phyloP scores from a whole-genome alignment of 164 flowering plant species.

The Euptelea pleiosperma region DNA sequence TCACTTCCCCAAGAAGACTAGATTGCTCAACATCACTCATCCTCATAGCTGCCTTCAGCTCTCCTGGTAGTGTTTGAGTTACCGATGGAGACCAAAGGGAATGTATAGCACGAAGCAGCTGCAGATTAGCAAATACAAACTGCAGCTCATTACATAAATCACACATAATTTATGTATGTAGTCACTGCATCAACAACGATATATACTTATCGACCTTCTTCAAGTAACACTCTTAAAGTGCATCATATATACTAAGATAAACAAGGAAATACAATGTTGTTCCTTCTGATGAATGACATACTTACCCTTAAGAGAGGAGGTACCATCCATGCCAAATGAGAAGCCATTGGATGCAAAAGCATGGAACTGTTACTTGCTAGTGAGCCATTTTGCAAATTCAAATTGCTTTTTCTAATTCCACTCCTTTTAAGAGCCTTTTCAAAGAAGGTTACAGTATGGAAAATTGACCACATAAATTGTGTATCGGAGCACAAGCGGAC shows the following conservation, averaged over 20 bases:
- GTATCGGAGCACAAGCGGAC: constrained; percentile 65
- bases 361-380: constrained; percentile 17
- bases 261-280: background rate
- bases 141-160: background rate
- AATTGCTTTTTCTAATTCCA: constrained; percentile 55
- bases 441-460: constrained; percentile 88
- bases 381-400: constrained; percentile 35
- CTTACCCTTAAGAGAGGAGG: constrained; percentile 91
- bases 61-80: constrained; percentile 61
- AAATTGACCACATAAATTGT: constrained; percentile 85
- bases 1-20: constrained; percentile 78
- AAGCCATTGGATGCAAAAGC: constrained; percentile 68
- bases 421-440: constrained; percentile 97
- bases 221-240: background rate
- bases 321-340: constrained; percentile 93
- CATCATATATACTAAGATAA: background rate
- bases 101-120: constrained; percentile 89
- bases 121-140: constrained; percentile 24
- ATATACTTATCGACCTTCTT: no score
- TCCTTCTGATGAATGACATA: background rate
- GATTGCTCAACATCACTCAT: constrained; percentile 69
- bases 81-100: constrained; percentile 88
- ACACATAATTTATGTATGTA: background rate
- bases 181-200: constrained; percentile 1
- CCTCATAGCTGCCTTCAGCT: constrained; percentile 71